Evolutionary conservation across 306 rosid species (phyloP).

Genomic region (Dalbergia cultrata): DNA sequence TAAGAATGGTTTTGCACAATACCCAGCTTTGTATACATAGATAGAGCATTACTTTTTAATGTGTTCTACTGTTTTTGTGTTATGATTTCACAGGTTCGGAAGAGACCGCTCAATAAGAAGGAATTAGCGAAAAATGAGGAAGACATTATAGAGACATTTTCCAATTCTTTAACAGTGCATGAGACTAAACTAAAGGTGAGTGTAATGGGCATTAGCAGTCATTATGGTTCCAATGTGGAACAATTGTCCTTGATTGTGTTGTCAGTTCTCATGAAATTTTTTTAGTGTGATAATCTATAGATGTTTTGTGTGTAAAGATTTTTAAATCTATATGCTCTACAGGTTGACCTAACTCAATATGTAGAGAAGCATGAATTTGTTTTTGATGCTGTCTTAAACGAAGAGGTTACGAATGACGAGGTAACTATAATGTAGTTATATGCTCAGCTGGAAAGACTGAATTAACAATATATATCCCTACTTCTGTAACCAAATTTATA

Average conservation of each 20-base stretch:
- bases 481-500: constrained; percentile 30
- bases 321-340: constrained; percentile 51
- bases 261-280: constrained; percentile 15
- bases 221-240: background rate
- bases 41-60: constrained; percentile 17
- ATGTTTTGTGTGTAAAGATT: constrained; percentile 35
- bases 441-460: constrained; percentile 22
- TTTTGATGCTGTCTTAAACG: constrained; percentile 97
- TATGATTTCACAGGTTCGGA: constrained; percentile 78
- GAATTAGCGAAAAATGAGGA: constrained; percentile 94
- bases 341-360: constrained; percentile 98
- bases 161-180: constrained; percentile 86
- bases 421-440: constrained; percentile 55
- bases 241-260: too few species aligned
- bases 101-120: constrained; percentile 95
- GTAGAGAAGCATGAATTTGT: constrained; percentile 94
- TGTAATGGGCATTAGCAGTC: constrained; percentile 3
- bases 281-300: constrained; percentile 26
- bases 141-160: constrained; percentile 86
- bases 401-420: constrained; percentile 97
- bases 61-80: constrained; percentile 13
- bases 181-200: constrained; percentile 96
- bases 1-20: constrained; percentile 30
- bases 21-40: constrained; percentile 24
- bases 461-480: constrained; percentile 16